A percentile compares a stretch with the other conserved stretches of the same genome.
Conservation (phyloP, 225 moss, liverwort and hornwort species). For the Climacium dendroides region DNA sequence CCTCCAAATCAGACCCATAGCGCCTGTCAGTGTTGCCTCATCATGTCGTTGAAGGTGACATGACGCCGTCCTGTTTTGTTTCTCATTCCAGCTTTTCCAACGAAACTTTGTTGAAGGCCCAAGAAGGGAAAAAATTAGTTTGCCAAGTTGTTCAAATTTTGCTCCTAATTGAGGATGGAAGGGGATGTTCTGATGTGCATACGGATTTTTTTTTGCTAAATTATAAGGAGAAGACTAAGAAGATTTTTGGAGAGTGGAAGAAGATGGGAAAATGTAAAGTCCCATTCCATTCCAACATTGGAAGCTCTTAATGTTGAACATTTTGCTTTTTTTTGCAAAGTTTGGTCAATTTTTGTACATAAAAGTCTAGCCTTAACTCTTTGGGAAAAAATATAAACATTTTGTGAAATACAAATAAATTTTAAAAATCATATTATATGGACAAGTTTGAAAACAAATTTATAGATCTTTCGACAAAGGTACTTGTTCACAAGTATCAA, state of each 20-base stretch:
- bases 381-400: neutral
- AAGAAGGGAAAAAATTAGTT: too few species aligned
- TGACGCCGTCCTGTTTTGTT: neutral
- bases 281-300: neutral
- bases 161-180: too few species aligned
- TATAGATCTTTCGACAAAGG: neutral
- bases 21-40: neutral
- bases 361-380: accelerated
- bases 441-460: neutral
- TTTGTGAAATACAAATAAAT: neutral
- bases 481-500: neutral
- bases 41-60: neutral
- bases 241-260: neutral
- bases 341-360: accelerated
- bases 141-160: too few species aligned
- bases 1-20: neutral
- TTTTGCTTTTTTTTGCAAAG: neutral
- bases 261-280: neutral
- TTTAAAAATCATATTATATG: accelerated
- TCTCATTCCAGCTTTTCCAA: neutral
- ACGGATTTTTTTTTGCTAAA: too few species aligned
- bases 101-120: neutral
- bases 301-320: neutral
- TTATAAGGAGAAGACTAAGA: too few species aligned
- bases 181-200: too few species aligned